Evolutionary conservation across 495 filamentous ascomycete genomes (phyloP), one percentile per base, ranked within the genome.

Genomic region (Daldinia vernicosa): DNA sequence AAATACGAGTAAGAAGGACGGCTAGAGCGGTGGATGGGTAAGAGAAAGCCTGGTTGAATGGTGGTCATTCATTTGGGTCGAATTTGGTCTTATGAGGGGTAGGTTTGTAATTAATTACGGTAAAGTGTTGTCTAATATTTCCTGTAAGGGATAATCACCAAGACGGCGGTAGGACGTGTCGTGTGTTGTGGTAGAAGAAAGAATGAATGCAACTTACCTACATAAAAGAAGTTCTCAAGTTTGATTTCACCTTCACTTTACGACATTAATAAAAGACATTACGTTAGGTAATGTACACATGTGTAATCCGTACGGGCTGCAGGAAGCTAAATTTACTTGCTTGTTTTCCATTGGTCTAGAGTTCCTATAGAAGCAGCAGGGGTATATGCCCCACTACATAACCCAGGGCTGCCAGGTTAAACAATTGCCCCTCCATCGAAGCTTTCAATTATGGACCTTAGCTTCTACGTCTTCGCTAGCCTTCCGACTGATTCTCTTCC

Each of bases 361-460:
- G 53, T 40, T 6, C 8, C n/a, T 33, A 26, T 58, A 6, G 26
- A 53, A 39, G 28, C 32, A 40, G 15, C 63, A 66, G 59, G 58
- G 69, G 50, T 35, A 6, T 15, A 15, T 63, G 65, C 56, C 70
- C 66, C 65, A 58, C 70, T 35, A 37, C n/a, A n/a, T n/a, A n/a
- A n/a, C n/a, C n/a, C n/a, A n/a, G n/a, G n/a, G n/a, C n/a, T n/a
- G n/a, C 53, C 30, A 14, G 33, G 33, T 35, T 35, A 53, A 64
- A 30, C 33, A 17, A 17, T 33, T 72, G 69, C 70, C 70, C 70
- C 70, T 72, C 70, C 70, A 71, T 71, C 3, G n/a, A 27, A 71
- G 61, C 60, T 65, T 35, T 51, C 6, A 6, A 19, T 43, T 43
- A 47, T 40, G 32, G 63, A 69, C 51, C 66, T 69, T 52, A 69